phyloP scores from a whole-genome alignment of 2,329 filamentous ascomycete species.

The Pseudonectria buxi region DNA sequence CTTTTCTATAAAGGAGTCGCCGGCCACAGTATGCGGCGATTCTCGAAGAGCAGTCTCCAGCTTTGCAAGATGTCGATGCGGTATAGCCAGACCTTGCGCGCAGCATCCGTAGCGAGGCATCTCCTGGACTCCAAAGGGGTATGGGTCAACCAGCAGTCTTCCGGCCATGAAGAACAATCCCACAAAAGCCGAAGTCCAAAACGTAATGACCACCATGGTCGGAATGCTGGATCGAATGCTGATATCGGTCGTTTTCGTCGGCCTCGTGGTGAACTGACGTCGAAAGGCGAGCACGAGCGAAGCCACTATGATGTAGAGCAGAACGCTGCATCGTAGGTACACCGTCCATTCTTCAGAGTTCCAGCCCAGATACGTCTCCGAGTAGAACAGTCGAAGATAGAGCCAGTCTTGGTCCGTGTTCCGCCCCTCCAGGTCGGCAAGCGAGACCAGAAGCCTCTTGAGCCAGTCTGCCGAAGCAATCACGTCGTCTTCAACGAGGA shows the following conservation, averaged over 20 bases:
- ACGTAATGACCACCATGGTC: slow-evolving; percentile 9
- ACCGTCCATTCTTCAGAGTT: slow-evolving; percentile 26
- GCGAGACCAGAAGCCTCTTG: slow-evolving; percentile 11
- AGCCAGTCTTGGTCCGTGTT: slow-evolving; percentile 18
- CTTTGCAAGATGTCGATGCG: slow-evolving; percentile 16
- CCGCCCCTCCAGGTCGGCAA: slow-evolving; percentile 15
- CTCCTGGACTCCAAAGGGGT: slow-evolving; percentile 20
- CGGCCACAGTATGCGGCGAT: slow-evolving; percentile 17
- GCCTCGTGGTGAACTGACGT: slow-evolving; percentile 5
- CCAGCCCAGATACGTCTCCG: slow-evolving; percentile 29
- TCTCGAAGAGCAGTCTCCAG: slow-evolving; percentile 12
- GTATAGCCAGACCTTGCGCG: slow-evolving; percentile 28
- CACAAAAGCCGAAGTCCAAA: slow-evolving; percentile 20
- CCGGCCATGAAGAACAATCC: slow-evolving; percentile 23
- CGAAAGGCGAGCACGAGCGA: slow-evolving; percentile 8
- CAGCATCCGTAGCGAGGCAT: slow-evolving; percentile 31
- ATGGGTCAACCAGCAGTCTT: slow-evolving; percentile 18
- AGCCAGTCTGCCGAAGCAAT: slow-evolving; percentile 26
- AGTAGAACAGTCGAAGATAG: slow-evolving; percentile 30
- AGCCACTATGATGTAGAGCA: slow-evolving; percentile 12
- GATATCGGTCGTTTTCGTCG: slow-evolving; percentile 5
- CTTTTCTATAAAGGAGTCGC: slow-evolving; percentile 26
- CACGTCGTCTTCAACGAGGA: slow-evolving; percentile 27
- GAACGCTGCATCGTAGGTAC: slow-evolving; percentile 15
- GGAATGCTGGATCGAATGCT: slow-evolving; percentile 1